Evolutionary conservation across 2,329 filamentous ascomycete species (phyloP), one percentile per base, ranked within the genome.

Genomic region (Neofusicoccum parvum): DNA sequence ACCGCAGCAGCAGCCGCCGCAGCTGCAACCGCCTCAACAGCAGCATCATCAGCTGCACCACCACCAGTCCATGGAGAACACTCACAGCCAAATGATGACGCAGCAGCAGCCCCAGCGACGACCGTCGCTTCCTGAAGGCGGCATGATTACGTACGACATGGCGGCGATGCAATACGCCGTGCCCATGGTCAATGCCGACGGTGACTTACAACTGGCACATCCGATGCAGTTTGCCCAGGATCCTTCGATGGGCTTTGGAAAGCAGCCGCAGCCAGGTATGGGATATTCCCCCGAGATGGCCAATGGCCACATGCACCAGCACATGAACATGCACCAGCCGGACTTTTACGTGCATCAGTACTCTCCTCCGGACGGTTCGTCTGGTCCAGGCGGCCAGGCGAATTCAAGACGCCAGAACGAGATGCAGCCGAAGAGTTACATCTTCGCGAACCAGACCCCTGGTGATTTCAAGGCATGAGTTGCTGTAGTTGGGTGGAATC

Each of bases 311-410:
- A 54, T 64, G 48, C 62, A 64, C 5, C 48, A 49, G 37, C 48
- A 64, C 36, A 58, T 65, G 62, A 49, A n/a, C 43, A 67, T 71
- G 65, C 72, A 74, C 14, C 76, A 73, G 71, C 73, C 74, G 3
- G 75, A 78, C 48, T 78, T 82, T 60, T 75, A 81, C 34, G 79
- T 82, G 17, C 81, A 83, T 60, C 79, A 83, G 67, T 83, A 83
- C 69, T 77, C 73, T 36, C 80, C 81, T 23, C 80, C 81, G 14
- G 51, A 65, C 27, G 43, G 56, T 17, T 37, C 62, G 3, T 39
- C 50, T 20, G 62, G 41, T 7, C 45, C 20, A 5, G 51, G 50
- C 1, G 50, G 37, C 12, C 50, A 65, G 41, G 27, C 39, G 51
- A 73, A 72, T n/a, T 71, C 71, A 37, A 68, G 71, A 27, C 69